These are phyloP conservation scores for Penicillium psychrofluorescens DNA, from an alignment of 495 filamentous ascomycete genomes.

Conservation along the genomic window DNA sequence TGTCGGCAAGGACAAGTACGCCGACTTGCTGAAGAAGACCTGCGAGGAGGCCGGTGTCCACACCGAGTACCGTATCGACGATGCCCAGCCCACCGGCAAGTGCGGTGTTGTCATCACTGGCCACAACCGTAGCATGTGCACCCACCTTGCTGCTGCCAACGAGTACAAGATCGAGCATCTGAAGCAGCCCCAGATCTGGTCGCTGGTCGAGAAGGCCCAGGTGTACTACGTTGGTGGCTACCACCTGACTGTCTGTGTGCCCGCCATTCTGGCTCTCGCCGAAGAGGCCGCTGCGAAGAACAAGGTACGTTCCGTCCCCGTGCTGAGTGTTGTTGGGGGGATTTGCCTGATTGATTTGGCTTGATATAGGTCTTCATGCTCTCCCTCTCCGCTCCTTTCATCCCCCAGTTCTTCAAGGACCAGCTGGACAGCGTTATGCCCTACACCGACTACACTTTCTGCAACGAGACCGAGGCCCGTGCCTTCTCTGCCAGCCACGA, in stretches of 20 bases:
- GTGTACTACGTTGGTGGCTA: conserved; percentile 91
- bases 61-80: conserved; percentile 88
- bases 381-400: conserved; percentile 89
- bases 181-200: conserved; percentile 85
- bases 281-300: conserved; percentile 82
- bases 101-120: conserved; percentile 97
- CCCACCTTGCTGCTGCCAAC: conserved; percentile 93
- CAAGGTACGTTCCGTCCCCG: conserved; percentile 46
- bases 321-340: background rate
- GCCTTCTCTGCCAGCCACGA: conserved; percentile 76
- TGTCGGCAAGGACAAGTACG: conserved; percentile 86
- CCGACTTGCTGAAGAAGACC: conserved; percentile 73
- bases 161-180: conserved; percentile 93
- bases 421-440: conserved; percentile 73
- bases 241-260: conserved; percentile 82
- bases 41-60: conserved; percentile 75
- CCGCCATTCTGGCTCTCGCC: conserved; percentile 79
- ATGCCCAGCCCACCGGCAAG: conserved; percentile 74
- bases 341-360: conserved; percentile 1
- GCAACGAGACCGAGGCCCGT: conserved; percentile 91
- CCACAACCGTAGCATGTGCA: conserved; percentile 87
- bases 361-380: conserved; percentile 63
- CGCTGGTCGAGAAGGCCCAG: conserved; percentile 77
- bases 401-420: conserved; percentile 95
- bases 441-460: conserved; percentile 95